Conservation (phyloP, 495 filamentous ascomycete genomes). For the Aspergillus incahuasiensis region DNA sequence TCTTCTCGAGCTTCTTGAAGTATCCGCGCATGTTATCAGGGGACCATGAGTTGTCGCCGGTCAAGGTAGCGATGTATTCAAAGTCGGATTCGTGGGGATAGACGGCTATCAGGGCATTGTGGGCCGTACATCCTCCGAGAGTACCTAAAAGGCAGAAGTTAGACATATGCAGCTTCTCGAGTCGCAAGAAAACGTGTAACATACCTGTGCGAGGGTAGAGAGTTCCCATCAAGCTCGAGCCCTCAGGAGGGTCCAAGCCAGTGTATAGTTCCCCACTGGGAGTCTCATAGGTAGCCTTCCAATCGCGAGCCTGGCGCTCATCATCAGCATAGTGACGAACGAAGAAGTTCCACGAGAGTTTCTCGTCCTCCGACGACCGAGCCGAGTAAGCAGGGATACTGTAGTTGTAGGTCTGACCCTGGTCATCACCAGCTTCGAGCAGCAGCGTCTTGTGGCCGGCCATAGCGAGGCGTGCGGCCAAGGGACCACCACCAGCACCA, state of each 20-base stretch:
- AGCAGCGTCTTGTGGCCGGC: conserved; percentile 57
- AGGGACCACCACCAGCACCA: conserved; percentile 60
- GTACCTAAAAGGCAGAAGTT: conserved; percentile 4
- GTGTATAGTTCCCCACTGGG: conserved; percentile 35
- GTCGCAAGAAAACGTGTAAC: too few species aligned
- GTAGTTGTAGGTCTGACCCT: conserved; percentile 38
- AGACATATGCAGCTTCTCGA: too few species aligned
- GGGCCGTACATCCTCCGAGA: conserved; percentile 42
- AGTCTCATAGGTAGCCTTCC: conserved; percentile 41
- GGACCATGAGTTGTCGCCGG: conserved; percentile 40
- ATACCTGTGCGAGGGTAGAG: conserved; percentile 44
- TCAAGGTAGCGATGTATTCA: conserved; percentile 39
- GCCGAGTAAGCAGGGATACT: conserved; percentile 37
- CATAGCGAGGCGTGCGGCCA: conserved; percentile 57
- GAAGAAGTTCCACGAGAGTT: conserved; percentile 45
- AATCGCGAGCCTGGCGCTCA: conserved; percentile 35
- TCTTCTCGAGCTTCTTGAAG: conserved; percentile 47
- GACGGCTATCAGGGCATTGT: conserved; percentile 46
- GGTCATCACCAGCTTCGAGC: conserved; percentile 61
- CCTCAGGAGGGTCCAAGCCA: conserved; percentile 34
- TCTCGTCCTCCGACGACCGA: conserved; percentile 35
- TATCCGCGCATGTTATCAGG: conserved; percentile 42
- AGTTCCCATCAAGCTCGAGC: conserved; percentile 36
- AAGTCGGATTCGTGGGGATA: conserved; percentile 44
- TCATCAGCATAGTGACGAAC: conserved; percentile 42